Base-by-base conservation (phyloP, 2,329 filamentous ascomycete genomes). In the Thelonectria olida region DNA sequence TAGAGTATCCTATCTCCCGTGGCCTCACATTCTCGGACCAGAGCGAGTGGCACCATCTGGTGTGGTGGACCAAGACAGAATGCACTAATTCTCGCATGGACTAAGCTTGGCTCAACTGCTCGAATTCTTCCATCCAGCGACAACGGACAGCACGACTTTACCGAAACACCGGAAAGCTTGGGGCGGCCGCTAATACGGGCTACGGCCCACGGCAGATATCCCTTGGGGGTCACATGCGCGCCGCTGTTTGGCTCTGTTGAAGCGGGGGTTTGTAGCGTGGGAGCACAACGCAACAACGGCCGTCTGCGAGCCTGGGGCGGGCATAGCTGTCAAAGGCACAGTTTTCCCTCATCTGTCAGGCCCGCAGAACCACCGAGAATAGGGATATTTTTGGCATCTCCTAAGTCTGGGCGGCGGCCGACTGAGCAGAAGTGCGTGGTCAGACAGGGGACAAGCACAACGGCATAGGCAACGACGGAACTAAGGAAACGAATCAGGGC, bases 381-480 rank as follows among this genome's bases (percentile, higher is more conserved):
- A 5, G 10, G 39, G 19, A 20, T 42, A 42, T 42, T 42, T 20
- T 42, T 22, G 17, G 39, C 31, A 42, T 12, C 39, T 22, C 20
- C 9, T 8, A 25, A 52, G 31, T 22, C 34, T 41, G 49, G 22
- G 49, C 41, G 45, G 52, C 52, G 52, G 41, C 52, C 52, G 52
- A 54, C 52, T 23, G 31, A 47, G 52, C 52, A 54, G 52, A 38
- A 54, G 52, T 20, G 42, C 23, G 22, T n/a, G n/a, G n/a, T 27
- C 15, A 19, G 28, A 12, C 3, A 4, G n/a, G 20, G 28, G 20
- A 36, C 10, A 36, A 9, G 9, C 12, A 23, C 7, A n/a, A 13
- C 7, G n/a, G n/a, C n/a, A n/a, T n/a, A 19, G 27, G 15, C 13
- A 48, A 34, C 20, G 22, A 10, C n/a, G 19, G 7, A 38, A 19